phyloP scores from a whole-genome alignment of 1,284 basidiomycete species.

The Trichosporon ovoides region DNA sequence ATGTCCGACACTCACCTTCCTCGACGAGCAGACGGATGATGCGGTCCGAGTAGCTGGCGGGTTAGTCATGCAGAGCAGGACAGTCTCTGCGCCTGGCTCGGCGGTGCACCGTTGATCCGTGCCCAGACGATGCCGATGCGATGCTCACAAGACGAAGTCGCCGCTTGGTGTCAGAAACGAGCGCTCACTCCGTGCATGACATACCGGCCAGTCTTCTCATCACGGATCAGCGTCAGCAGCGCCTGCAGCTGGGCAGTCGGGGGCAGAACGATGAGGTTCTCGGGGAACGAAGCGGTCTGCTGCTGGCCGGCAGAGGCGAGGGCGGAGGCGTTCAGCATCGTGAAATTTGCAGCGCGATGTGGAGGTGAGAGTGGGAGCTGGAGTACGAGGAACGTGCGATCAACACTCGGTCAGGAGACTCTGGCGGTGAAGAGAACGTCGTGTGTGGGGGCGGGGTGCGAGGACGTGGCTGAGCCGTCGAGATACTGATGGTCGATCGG shows the following conservation, averaged over 20 bases:
- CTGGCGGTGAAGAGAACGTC: not conserved
- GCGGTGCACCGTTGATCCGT: not conserved
- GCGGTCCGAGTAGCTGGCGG: conserved; percentile 54
- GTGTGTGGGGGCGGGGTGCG: not conserved
- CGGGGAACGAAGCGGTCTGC: not conserved
- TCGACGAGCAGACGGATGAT: conserved; percentile 60
- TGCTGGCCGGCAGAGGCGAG: not conserved
- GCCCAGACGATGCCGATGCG: not conserved
- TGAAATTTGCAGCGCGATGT: conserved; percentile 3
- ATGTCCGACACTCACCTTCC: conserved; percentile 49
- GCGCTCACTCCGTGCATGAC: not conserved
- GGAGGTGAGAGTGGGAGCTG: not conserved
- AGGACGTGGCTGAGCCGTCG: not conserved
- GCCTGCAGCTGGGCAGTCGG: conserved; percentile 86
- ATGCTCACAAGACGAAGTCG: conserved; percentile 82
- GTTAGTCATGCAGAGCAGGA: not conserved
- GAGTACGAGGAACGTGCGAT: not conserved
- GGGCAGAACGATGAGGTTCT: conserved; percentile 44
- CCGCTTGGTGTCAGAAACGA: conserved; percentile 54
- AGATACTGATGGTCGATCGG: too few species aligned
- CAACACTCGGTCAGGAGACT: not conserved
- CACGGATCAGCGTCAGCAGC: conserved; percentile 88
- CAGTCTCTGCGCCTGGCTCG: not conserved
- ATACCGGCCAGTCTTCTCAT: conserved; percentile 64
- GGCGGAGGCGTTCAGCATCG: conserved; percentile 6